Base-by-base conservation (phyloP, 768 basidiomycete genomes). In the Tulasnella sp. region DNA sequence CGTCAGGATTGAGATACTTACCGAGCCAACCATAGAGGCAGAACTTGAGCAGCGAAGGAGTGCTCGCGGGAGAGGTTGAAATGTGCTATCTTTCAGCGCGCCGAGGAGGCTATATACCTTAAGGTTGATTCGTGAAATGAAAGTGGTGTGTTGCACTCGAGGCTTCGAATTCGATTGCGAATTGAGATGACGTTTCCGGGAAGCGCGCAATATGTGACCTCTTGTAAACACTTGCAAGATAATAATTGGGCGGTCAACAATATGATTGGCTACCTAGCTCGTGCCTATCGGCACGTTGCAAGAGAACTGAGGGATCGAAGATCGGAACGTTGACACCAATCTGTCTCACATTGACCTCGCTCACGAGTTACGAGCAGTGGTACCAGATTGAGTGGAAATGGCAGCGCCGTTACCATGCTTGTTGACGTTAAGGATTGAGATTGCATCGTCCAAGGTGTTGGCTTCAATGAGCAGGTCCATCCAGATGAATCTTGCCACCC, bases 351-450 rank as follows among this genome's bases (percentile, higher is more conserved):
- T 98, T 93, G 75, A 97, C 91, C 70, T 91, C 88, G 15, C 86
- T 87, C 85, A 99, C 97, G 80, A 98, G 99, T 84, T 94, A 77
- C 98, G 90, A 26, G 96, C 97, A 9, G 95, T 95, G 46, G 97
- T 94, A 20, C 97, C 98, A 18, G 92, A 94, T 85, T 98, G 94
- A 29, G 97, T 99, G 84, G 98, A 99, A 83, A 98, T 94, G 29
- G 95, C 93, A 39, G 96, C 90, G 42, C 97, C 97, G 81, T 99
- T 99, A 10, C 97, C 93, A 83, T 98, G 99, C 80, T 85, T 87
- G 85, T 98, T 98, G 79, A 86, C 85, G 85, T 99, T 99, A 84
- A 99, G 91, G 79, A 97, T 90, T 61, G 90, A 89, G 79, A 98
- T 88, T 16, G 95, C 96, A 79, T 97, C 94, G 79, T 98, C 96